Evolutionary conservation across 106 monocot genomes (phyloP).

Genomic region (Narthecium ossifragum): DNA sequence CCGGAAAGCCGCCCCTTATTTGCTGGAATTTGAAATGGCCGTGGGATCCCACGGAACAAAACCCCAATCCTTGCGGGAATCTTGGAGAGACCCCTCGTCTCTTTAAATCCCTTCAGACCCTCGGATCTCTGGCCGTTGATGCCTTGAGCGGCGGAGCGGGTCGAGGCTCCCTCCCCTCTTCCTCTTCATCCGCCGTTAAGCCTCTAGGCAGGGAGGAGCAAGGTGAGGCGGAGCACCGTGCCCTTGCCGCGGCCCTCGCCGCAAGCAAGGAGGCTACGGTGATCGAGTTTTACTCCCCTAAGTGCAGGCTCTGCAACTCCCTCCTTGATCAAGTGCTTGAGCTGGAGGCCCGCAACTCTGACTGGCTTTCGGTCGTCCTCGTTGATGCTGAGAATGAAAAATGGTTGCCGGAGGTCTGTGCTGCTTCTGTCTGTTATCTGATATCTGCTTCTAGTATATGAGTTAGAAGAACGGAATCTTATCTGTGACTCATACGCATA

Average conservation of each 20-base stretch:
- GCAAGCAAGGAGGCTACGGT: conserved; percentile 85
- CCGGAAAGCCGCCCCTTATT: conserved; percentile 20
- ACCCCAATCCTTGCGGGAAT: conserved; percentile 36
- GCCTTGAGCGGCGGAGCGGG: conserved; percentile 17
- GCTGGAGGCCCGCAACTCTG: conserved; percentile 53
- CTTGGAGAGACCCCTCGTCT: conserved; percentile 53
- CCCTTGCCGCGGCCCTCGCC: conserved; percentile 69
- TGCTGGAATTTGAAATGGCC: conserved; percentile 86
- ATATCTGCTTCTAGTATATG: too few relatives aligned
- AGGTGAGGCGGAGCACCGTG: conserved; percentile 87
- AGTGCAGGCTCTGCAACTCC: conserved; percentile 81
- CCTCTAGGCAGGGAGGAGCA: conserved; percentile 24
- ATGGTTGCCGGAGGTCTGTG: conserved; percentile 94
- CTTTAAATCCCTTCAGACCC: conserved; percentile 61
- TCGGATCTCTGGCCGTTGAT: conserved; percentile 45
- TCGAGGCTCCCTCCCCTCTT: background rate
- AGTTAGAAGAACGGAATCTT: too few relatives aligned
- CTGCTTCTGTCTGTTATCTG: background rate
- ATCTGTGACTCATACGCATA: too few relatives aligned
- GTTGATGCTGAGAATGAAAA: conserved; percentile 86
- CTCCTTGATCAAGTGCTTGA: conserved; percentile 60
- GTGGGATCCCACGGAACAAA: conserved; percentile 24
- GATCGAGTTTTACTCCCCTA: conserved; percentile 90
- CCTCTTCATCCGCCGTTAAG: background rate
- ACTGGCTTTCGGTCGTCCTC: conserved; percentile 69